Evolutionary conservation across 345 rosid genomes (phyloP).

Genomic region (Acer campestre): DNA sequence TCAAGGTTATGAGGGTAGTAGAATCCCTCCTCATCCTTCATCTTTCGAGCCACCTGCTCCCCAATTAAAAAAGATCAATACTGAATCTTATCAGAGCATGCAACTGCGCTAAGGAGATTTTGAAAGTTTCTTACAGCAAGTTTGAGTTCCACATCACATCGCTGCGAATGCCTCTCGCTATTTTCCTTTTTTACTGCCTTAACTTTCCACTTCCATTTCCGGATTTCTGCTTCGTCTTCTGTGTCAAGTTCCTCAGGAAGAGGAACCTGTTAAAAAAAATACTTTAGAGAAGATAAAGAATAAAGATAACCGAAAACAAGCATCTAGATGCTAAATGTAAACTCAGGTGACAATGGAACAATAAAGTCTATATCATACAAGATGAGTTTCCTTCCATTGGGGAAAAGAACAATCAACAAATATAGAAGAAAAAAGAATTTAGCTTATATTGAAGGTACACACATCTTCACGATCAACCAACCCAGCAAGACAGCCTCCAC

Average conservation of each 20-base stretch:
- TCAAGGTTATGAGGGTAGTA: constrained; percentile 96
- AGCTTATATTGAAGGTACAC: constrained; percentile 25
- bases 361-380: constrained; percentile 7
- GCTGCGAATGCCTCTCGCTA: constrained; percentile 88
- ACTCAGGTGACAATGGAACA: constrained; percentile 1
- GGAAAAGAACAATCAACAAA: not conserved
- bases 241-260: constrained; percentile 74
- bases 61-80: constrained; percentile 29
- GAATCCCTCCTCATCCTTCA: constrained; percentile 94
- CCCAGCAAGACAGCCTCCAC: constrained; percentile 78
- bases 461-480: constrained; percentile 94
- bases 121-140: constrained; percentile 72
- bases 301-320: constrained; percentile 10
- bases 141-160: constrained; percentile 92
- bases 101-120: constrained; percentile 9
- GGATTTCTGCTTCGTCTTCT: constrained; percentile 64
- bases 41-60: constrained; percentile 87
- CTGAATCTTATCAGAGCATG: constrained; percentile 15
- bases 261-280: constrained; percentile 49
- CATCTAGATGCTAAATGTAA: constrained; percentile 5
- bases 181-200: constrained; percentile 68
- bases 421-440: constrained; percentile 15
- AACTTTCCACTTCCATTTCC: constrained; percentile 89
- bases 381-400: not conserved
- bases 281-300: constrained; percentile 9